Percentiles rank a stretch among this genome's conserved stretches.
phyloP scores from a whole-genome alignment of 306 rosid genomes.

The Ormosia semicastrata region DNA sequence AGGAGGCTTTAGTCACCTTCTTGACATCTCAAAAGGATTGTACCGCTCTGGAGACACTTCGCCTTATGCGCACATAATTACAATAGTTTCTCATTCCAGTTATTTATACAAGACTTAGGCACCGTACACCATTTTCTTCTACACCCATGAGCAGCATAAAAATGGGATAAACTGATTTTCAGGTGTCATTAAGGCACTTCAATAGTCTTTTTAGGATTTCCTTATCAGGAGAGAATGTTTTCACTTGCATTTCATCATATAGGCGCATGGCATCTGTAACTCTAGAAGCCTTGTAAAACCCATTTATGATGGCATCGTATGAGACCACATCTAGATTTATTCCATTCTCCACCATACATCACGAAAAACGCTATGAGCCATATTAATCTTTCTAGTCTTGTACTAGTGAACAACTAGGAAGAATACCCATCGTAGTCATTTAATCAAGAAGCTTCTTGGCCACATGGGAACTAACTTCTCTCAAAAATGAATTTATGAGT shows the following conservation, averaged over 20 bases:
- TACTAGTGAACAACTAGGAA: slow-evolving; percentile 67
- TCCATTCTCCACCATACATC: slow-evolving; percentile 77
- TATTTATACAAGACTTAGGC: too few relatives aligned
- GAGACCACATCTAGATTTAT: slow-evolving; percentile 74
- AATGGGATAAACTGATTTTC: slow-evolving; percentile 19
- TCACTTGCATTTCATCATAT: slow-evolving; percentile 78
- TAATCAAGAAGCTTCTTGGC: slow-evolving; percentile 72
- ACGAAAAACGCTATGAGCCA: slow-evolving; percentile 56
- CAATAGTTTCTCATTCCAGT: too few relatives aligned
- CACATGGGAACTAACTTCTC: slow-evolving; percentile 56
- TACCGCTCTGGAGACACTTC: too few relatives aligned
- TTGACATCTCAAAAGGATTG: too few relatives aligned
- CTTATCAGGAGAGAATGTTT: slow-evolving; percentile 61
- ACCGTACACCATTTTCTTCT: too few relatives aligned
- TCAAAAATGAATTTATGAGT: slow-evolving; percentile 66
- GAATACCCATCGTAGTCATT: slow-evolving; percentile 56
- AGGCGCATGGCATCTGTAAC: slow-evolving; percentile 62
- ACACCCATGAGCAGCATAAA: slow-evolving; percentile 17
- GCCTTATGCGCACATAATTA: too few relatives aligned
- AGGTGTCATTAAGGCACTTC: slow-evolving; percentile 20
- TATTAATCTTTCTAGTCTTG: slow-evolving; percentile 58
- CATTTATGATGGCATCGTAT: slow-evolving; percentile 83
- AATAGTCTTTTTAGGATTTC: slow-evolving; percentile 28
- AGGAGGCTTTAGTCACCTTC: too few relatives aligned
- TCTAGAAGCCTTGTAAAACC: slow-evolving; percentile 73